Evolutionary conservation across 768 basidiomycete genomes (phyloP), one percentile per base, ranked within the genome.

Genomic region (Suillus americanus): DNA sequence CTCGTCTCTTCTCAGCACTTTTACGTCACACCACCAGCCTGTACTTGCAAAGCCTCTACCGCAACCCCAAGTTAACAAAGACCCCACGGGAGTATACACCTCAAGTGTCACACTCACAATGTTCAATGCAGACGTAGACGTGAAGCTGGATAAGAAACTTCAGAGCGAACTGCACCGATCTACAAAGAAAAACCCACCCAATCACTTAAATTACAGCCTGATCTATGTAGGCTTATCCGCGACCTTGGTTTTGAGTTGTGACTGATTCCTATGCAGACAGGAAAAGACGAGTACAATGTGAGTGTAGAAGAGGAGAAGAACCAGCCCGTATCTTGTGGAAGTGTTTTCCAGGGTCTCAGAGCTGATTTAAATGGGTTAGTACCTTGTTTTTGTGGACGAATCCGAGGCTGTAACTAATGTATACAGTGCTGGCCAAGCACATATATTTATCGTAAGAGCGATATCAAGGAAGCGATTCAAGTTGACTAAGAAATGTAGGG

Each of bases 171-270:
- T 99, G 40, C 84, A 91, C 65, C 82, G 97, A 64, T 92, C 94
- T 1, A 99, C 96, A 13, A 98, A 98, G 84, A 99, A 99, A 81
- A 89, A 92, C 62, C 91, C 94, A 0, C 97, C 97, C 0, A 79
- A 77, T 5, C 84, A 80, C 60, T 84, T 95, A 73, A 87, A 83
- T 62, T 91, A 92, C 62, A 87, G 91, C 68, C 81, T 99, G 14
- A 94, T 99, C 46, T 99, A 93, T 79, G 90, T 92, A 61, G 67
- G 87, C 74, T 18, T 10, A 37, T 40, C 37, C 38, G 13, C 30
- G 28, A 23, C 61, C 18, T 35, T 57, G 12, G 69, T 54, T 59
- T 28, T 23, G 20, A 14, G 4, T 54, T 55, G 16, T 14, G 10
- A 45, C 38, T 45, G 5, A 28, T 43, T 54, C 61, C 57, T 64